A percentile compares a stretch with the other conserved stretches of the same genome.
phyloP scores from a whole-genome alignment of 1,139 yeast genomes.

The Pichia sp. region DNA sequence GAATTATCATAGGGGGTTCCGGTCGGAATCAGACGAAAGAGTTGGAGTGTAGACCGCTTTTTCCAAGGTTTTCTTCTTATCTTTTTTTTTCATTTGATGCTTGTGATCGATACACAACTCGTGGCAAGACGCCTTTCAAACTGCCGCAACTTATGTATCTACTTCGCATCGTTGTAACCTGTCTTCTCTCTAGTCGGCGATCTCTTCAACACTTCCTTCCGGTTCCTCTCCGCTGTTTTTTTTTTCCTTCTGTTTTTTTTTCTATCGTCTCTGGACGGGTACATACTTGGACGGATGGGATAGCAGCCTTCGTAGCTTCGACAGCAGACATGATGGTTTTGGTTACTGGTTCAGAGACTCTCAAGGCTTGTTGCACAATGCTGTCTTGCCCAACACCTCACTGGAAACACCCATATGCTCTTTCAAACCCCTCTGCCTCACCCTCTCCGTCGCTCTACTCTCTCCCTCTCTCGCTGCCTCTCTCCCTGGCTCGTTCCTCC shows the following conservation, averaged over 20 bases:
- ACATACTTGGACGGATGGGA: constrained; percentile 32
- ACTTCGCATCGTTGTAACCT: no score
- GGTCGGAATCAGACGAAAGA: background rate
- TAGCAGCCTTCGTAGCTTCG: constrained; percentile 16
- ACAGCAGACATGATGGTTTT: constrained; percentile 21
- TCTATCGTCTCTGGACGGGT: background rate
- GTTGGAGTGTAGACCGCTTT: background rate
- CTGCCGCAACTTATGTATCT: no score
- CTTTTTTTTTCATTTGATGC: no score
- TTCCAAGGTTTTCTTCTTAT: no score
- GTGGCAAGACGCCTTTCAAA: no score
- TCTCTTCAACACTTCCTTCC: no score
- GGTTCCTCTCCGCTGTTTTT: no score
- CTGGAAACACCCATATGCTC: background rate
- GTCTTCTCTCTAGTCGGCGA: no score
- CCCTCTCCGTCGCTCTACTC: background rate
- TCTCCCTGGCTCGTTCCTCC: no score
- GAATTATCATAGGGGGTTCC: background rate
- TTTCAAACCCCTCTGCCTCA: background rate
- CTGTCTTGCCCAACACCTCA: no score
- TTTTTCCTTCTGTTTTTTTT: background rate
- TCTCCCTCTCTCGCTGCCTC: background rate
- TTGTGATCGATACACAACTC: no score
- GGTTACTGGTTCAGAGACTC: background rate
- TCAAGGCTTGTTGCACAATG: no score